Base-by-base conservation (phyloP, 202 grass and related monocot species). In the Setaria viridis region DNA sequence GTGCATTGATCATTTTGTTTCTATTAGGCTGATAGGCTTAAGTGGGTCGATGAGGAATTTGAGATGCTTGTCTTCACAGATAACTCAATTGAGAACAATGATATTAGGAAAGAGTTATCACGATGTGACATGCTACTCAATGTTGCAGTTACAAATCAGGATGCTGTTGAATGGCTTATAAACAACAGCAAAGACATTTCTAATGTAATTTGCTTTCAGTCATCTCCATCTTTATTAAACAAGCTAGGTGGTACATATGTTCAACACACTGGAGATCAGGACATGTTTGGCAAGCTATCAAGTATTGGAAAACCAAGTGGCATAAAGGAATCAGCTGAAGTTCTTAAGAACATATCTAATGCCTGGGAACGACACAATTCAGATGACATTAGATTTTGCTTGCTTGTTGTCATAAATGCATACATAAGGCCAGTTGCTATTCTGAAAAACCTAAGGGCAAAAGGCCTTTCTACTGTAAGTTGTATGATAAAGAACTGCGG, bases 351-450 rank as follows among this genome's bases (percentile, higher is more conserved):
- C 37, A 79, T 94, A 80, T 92, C 88, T 62, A 91, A 91, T 81
- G 93, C 96, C 29, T 99, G 93, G 96, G 93, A 94, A 88, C 92
- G 96, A 78, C 90, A 94, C 76, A 94, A 99, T 87, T 91, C 96
- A 74, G 96, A 99, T 82, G 96, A 95, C 80, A 99, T 99, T 83
- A 95, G 93, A 50, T 92, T 94, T 83, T 99, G 91, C 82, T 86
- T 99, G 45, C 90, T 99, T 62, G 85, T 99, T 57, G 87, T 94
- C 21, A 71, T 94, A 84, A 99, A 95, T 81, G 87, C 93, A 3
- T 92, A 95, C 83, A 91, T 99, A 54, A 91, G 80, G 42, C 93
- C 96, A 37, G 88, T 99, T 84, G 63, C 69, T 59, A 56, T 92
- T 67, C 90, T 99, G 11, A 74, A 99, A 86, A 99, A 94, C 35